Evolutionary conservation across 1,139 yeast genomes (phyloP), one percentile per base, ranked within the genome.

Genomic region (Candida glucosophila): DNA sequence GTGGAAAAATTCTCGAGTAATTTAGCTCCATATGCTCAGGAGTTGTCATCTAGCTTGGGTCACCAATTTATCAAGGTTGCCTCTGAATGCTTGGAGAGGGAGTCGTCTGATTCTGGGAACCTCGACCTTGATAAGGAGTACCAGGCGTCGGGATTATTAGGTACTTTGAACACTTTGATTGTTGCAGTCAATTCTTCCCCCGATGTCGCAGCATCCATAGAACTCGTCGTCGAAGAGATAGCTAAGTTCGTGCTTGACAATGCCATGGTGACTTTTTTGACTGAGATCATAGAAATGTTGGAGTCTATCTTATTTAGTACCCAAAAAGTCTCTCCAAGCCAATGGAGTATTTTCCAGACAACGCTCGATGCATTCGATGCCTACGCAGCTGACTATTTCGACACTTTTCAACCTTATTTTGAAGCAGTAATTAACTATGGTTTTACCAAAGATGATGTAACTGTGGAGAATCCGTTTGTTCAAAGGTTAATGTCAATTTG

Each of bases 1-100:
- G 77, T 71, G 6, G 67, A 67, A 29, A 65, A 58, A 35, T 72
- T 70, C 39, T 64, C 76, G 3, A 47, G 52, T 19, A 66, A 68
- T 40, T 56, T 72, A 33, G 75, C 68, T 39, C 78, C 78, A 5
- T 72, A 67, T 43, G 74, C 75, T 12, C 47, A 55, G 11, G 72
- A 72, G 37, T 56, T 72, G 34, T 56, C 73, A 3, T 32, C 55
- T 8, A 66, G 63, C 34, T 56, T 72, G 40, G 61, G 58, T 9
- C 60, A 60, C 17, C 75, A 71, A 37, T 71, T 71, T 37, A 35
- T 65, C 22, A 49, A 46, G 19, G 38, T 67, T 26, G 73, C 72
- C 3, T 44, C 54, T 28, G 75, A 68, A 20, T 43, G 69, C 17
- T 47, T 67, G 32, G 62, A 57, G 12, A 41, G 47, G 26, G 49